Conservation (phyloP, 2,329 filamentous ascomycete species). For the Epichloe glyceriae region DNA sequence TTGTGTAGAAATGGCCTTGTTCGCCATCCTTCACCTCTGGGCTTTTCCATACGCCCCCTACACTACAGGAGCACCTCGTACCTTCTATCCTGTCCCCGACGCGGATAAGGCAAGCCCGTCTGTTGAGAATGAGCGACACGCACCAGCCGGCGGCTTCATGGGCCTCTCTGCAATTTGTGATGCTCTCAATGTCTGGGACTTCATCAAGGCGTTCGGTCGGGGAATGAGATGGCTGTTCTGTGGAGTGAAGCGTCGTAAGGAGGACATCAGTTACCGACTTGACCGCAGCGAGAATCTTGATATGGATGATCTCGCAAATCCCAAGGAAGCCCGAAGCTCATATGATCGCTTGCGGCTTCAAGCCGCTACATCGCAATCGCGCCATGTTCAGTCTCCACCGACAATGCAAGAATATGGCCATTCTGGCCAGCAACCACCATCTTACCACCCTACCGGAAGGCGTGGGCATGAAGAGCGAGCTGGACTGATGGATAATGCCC, state of each 20-base stretch:
- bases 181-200: conserved; percentile 70
- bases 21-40: conserved; percentile 66
- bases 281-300: conserved; percentile 20
- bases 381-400: conserved; percentile 16
- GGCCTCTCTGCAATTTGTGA: conserved; percentile 55
- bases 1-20: conserved; percentile 75
- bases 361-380: background rate
- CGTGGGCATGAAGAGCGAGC: conserved; percentile 24
- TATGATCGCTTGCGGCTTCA: conserved; percentile 14
- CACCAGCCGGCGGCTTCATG: conserved; percentile 50
- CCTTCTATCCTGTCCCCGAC: conserved; percentile 35
- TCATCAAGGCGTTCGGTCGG: conserved; percentile 66
- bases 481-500: conserved; percentile 28
- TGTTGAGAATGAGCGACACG: conserved; percentile 29
- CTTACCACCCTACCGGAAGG: conserved; percentile 23
- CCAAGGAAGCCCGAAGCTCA: conserved; percentile 7
- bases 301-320: conserved; percentile 25
- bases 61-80: conserved; percentile 27
- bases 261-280: conserved; percentile 36
- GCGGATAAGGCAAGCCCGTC: conserved; percentile 25
- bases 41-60: conserved; percentile 72
- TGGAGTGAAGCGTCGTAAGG: conserved; percentile 48
- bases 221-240: conserved; percentile 72
- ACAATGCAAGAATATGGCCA: conserved; percentile 20
- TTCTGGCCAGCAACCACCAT: conserved; percentile 19